Evolutionary conservation across 2,329 filamentous ascomycete species (phyloP).

Genomic region (Fragosphaeria purpurea): DNA sequence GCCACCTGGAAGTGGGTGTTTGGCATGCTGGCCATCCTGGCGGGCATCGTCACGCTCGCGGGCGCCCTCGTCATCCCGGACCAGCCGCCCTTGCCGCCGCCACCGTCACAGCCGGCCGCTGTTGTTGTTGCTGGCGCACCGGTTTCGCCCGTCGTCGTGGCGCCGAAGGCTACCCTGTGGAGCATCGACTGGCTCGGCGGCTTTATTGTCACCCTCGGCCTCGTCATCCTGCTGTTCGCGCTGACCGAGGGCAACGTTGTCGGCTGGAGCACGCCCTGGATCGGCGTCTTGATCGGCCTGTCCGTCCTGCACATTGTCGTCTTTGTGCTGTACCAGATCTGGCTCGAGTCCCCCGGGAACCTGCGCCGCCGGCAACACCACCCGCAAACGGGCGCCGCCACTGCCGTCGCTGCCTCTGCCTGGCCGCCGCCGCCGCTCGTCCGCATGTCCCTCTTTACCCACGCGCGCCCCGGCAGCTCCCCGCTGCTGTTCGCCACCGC

Average conservation of each 20-base stretch:
- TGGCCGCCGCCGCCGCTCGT: conserved; percentile 44
- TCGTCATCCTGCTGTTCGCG: conserved; percentile 55
- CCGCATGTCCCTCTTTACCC: conserved; percentile 52
- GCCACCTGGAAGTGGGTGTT: conserved; percentile 59
- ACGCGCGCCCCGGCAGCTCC: conserved; percentile 21
- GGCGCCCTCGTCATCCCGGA: conserved; percentile 50
- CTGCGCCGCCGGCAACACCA: conserved; percentile 14
- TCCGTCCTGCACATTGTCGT: conserved; percentile 43
- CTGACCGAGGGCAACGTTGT: conserved; percentile 60
- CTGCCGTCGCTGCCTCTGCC: no score
- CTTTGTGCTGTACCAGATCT: conserved; percentile 53
- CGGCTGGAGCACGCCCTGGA: conserved; percentile 55
- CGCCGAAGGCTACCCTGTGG: conserved; percentile 14
- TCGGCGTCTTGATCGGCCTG: conserved; percentile 48
- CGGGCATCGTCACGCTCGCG: conserved; percentile 43
- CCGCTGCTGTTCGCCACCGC: conserved; percentile 46
- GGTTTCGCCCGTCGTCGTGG: conserved; percentile 25
- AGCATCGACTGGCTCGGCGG: conserved; percentile 58
- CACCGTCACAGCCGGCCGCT: background rate
- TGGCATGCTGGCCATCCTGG: conserved; percentile 52
- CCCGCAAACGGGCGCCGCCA: conserved; percentile 3
- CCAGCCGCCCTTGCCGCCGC: background rate
- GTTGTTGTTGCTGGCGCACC: no score
- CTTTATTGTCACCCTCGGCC: conserved; percentile 48
- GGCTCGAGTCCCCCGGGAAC: conserved; percentile 42